Base-by-base conservation (phyloP, 169 alveolate genomes). In the Plasmodium adleri region DNA sequence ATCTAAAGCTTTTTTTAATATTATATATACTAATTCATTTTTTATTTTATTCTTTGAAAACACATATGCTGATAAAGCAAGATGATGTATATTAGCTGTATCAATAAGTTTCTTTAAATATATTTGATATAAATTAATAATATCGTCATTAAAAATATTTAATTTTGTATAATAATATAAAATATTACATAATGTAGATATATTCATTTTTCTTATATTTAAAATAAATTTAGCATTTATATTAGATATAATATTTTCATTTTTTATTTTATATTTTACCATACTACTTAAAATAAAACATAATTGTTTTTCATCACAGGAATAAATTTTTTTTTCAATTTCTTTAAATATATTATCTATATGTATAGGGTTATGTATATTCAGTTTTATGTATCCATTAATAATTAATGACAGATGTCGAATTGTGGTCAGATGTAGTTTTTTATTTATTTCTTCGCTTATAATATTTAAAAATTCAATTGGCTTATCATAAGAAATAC, bases 221-320 rank as follows among this genome's bases (percentile, higher is more conserved):
- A 83, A 73, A 26, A 83, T 83, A 32, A 83, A 52, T 49, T 83
- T 83, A 26, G 74, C 47, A 49, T 58, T 83, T 63, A 83, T 5
- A 3, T 70, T 66, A 7, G 49, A 45, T 50, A 78, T 15, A 45
- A 78, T 45, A 39, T 59, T 28, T 22, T 63, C 47, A 22, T 70
- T 78, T 28, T 59, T 63, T 13, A 60, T 28, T n/a, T 47, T 60
- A 8, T 68, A 83, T 20, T 83, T 70, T 2, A 58, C 71, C 56
- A 83, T 83, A 15, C 91, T 63, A 17, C 74, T 68, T 49, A 83
- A 54, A 17, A 83, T 83, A 50, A 83, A 83, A 28, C 86, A 13
- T 10, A 83, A 54, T 63, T 70, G 91, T 28, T 83, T 83, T 47
- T 83, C 91, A 83, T 83, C 91, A 73, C 91, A 83, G 0, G 86